These are phyloP conservation scores for Plantago coronopus DNA, from an alignment of 305 asterid species.

Conservation along the genomic window DNA sequence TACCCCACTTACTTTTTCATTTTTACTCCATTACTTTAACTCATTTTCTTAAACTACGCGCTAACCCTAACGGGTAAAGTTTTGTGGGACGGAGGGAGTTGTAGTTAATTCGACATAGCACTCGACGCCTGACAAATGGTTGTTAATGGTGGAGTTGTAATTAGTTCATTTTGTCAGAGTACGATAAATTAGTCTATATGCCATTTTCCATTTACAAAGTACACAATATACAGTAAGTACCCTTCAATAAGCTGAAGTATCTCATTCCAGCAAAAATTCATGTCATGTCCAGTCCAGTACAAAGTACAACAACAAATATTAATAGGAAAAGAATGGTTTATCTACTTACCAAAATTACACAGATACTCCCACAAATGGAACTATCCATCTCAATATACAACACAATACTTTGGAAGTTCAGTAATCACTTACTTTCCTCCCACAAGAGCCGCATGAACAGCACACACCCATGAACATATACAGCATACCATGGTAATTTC, in stretches of 20 bases:
- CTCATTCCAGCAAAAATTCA: background rate
- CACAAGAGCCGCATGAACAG: constrained; percentile 16
- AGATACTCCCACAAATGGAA: constrained; percentile 47
- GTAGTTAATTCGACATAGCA: too few species aligned
- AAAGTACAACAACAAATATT: background rate
- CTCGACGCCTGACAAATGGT: too few species aligned
- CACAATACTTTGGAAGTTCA: constrained; percentile 30
- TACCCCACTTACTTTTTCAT: too few species aligned
- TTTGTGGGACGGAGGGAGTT: too few species aligned
- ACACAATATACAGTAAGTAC: too few species aligned
- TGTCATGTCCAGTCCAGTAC: background rate
- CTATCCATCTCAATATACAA: constrained; percentile 42
- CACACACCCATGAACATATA: constrained; percentile 29
- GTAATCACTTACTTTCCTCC: constrained; percentile 23
- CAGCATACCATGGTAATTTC: constrained; percentile 22
- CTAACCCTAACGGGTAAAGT: too few species aligned
- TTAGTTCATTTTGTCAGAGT: background rate
- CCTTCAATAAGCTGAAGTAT: background rate
- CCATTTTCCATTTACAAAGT: background rate
- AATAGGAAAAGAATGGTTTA: constrained; percentile 31
- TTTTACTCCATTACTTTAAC: too few species aligned
- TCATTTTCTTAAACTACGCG: too few species aligned
- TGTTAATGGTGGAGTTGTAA: too few species aligned
- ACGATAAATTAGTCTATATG: too few species aligned
- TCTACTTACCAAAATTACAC: constrained; percentile 56